Conservation (phyloP, 106 monocot species). For the Triglochin maritima region DNA sequence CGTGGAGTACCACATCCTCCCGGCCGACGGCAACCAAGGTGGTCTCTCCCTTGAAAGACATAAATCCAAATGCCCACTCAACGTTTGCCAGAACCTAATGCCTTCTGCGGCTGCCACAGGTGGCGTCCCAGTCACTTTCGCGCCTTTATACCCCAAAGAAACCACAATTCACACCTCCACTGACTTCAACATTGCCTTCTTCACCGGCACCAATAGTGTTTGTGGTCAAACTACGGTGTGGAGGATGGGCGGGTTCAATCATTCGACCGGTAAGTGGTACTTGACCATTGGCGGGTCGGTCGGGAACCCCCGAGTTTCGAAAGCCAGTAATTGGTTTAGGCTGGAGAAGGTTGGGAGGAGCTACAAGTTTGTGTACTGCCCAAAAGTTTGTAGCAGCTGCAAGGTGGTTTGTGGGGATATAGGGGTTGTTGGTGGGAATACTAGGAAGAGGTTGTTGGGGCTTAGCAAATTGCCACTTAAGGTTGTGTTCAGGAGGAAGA, state of each 20-base stretch:
- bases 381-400: conserved; percentile 24
- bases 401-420: conserved; percentile 37
- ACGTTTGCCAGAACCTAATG: conserved; percentile 26
- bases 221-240: conserved; percentile 20
- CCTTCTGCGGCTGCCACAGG: conserved; percentile 2
- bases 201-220: not conserved
- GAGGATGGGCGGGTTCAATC: conserved; percentile 12
- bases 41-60: conserved; percentile 13
- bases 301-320: conserved; percentile 17
- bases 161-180: conserved; percentile 9
- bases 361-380: conserved; percentile 44
- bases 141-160: conserved; percentile 10
- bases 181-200: conserved; percentile 23
- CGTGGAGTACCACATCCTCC: conserved; percentile 31
- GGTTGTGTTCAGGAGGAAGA: no score
- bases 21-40: conserved; percentile 21
- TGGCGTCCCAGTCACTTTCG: conserved; percentile 30
- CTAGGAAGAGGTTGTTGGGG: conserved; percentile 20
- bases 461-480: conserved; percentile 7
- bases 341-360: conserved; percentile 16
- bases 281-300: conserved; percentile 18
- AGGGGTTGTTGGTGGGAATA: conserved; percentile 19
- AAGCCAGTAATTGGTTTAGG: conserved; percentile 38
- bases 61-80: conserved; percentile 19
- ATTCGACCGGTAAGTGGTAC: conserved; percentile 9